Base-by-base conservation (phyloP, 2,329 filamentous ascomycete genomes). In the Thelonectria blattea region DNA sequence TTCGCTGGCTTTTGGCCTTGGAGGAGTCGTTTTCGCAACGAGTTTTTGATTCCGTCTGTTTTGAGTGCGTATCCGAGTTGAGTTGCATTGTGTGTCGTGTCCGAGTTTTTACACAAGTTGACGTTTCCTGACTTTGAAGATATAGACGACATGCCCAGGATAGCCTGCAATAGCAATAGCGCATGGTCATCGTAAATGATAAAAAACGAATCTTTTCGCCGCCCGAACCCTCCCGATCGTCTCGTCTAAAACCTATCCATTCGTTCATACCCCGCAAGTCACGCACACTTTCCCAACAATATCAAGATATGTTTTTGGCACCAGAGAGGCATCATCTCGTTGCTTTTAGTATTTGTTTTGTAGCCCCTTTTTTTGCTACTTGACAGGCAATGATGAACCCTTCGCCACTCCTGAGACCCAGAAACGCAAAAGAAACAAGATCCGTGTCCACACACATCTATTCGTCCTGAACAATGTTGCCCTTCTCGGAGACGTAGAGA, bases 401-500 rank as follows among this genome's bases (percentile, higher is more conserved):
- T 83, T 84, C 80, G 81, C 81, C 83, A 85, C 82, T 85, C 83
- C 83, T 80, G 80, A 83, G 82, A 84, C 83, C 83, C 83, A 83
- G 80, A 85, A 85, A 85, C 80, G 77, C 78, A 82, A 82, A 81
- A 79, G 81, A 81, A 82, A 79, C 79, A 78, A 76, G 72, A 75
- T 76, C 75, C 75, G 71, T 72, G 67, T 71, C 68, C 69, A 64
- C 79, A 79, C 69, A 64, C 79, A 79, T 80, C 73, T 85, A 80
- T 70, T 88, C 89, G 76, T 93, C 91, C 77, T 92, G 90, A 73
- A 87, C 85, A 76, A 99, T 89, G 90, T 98, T 97, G 83, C 91
- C 91, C 86, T 92, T 91, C 91, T 99, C 95, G 79, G 93, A 97
- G 78, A 99, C 95, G 87, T 99, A 99, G 82, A 99, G 88, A 89